Percentiles rank a stretch among this genome's conserved stretches.
phyloP scores from a whole-genome alignment of 495 filamentous ascomycete species.

The Tuber umbilicatum region DNA sequence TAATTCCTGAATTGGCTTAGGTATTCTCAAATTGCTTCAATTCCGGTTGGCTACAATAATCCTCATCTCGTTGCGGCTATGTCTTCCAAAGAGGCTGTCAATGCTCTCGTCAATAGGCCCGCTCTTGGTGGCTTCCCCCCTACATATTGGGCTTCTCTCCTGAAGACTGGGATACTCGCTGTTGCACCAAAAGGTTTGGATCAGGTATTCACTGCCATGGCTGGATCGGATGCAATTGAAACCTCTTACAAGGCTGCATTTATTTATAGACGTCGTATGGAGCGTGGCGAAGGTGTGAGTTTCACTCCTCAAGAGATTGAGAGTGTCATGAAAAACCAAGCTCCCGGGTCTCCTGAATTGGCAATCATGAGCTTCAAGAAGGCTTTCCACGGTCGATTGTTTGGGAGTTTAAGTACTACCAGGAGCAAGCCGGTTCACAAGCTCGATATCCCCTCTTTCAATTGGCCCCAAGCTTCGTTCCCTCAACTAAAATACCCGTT shows the following conservation, averaged over 20 bases:
- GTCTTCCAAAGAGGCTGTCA: slow-evolving; percentile 69
- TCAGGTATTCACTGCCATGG: slow-evolving; percentile 95
- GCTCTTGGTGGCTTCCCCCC: slow-evolving; percentile 95
- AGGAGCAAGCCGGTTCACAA: slow-evolving; percentile 97
- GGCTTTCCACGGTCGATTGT: slow-evolving; percentile 92
- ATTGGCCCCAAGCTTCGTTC: slow-evolving; percentile 97
- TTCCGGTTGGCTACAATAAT: slow-evolving; percentile 96
- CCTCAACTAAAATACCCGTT: slow-evolving; percentile 85
- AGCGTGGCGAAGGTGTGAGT: slow-evolving; percentile 79
- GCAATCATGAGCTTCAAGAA: slow-evolving; percentile 91
- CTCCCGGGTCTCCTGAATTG: slow-evolving; percentile 73
- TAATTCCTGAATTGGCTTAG: slow-evolving; percentile 44
- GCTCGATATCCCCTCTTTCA: slow-evolving; percentile 94
- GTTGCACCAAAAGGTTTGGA: slow-evolving; percentile 85
- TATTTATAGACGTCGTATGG: slow-evolving; percentile 86
- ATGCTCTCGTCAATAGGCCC: slow-evolving; percentile 82
- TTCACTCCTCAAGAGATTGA: slow-evolving; percentile 76
- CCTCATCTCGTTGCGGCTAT: slow-evolving; percentile 66
- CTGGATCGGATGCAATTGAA: slow-evolving; percentile 96
- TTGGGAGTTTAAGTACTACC: slow-evolving; percentile 86
- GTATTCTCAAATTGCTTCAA: slow-evolving; percentile 94
- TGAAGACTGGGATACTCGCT: slow-evolving; percentile 79
- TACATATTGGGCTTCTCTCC: slow-evolving; percentile 75
- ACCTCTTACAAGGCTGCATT: slow-evolving; percentile 99
- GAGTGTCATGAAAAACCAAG: slow-evolving; percentile 76